Evolutionary conservation across 2,329 filamentous ascomycete genomes (phyloP), one percentile per base, ranked within the genome.

Genomic region (Hymenoscyphus salicellus): DNA sequence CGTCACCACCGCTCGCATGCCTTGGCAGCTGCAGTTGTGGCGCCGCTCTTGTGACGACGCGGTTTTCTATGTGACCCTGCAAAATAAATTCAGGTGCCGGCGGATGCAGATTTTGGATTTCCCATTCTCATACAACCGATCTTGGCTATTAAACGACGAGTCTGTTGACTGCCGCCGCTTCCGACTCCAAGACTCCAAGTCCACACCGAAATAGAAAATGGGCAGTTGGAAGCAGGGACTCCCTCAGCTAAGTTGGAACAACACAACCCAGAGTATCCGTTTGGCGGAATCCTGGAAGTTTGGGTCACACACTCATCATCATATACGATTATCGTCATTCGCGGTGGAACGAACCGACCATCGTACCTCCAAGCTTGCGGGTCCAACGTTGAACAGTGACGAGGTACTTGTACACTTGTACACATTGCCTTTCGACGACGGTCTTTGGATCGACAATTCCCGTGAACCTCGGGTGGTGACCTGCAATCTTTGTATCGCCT

Each of bases 331-430:
- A 52, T 52, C 46, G 46, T 26, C 46, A 52, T 52, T 16, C 11
- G 10, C 4, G n/a, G 46, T 26, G 46, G 11, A 14, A 52, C 20
- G 46, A 52, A 14, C 14, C 20, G 46, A 16, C 23, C 46, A 23
- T 52, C 46, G 46, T 52, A 14, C 23, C 20, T 14, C 23, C 7
- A 26, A 52, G n/a, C 8, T 52, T 26, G 23, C 20, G 20, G 23
- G 46, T 52, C 46, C 46, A 49, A 49, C 20, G 20, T 49, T 49
- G 43, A 23, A 49, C 43, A 49, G 43, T 49, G 43, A 49, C 43
- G 43, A 49, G 8, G 20, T 43, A n/a, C 3, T n/a, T n/a, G n/a
- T n/a, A n/a, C n/a, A n/a, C n/a, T n/a, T n/a, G n/a, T n/a, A n/a
- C n/a, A n/a, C n/a, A 4, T 23, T 8, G 20, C 10, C 20, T 49